A percentile compares a stretch with the other conserved stretches of the same genome.
Conservation (phyloP, 2,329 filamentous ascomycete species). For the Gliomastix tumulicola region DNA sequence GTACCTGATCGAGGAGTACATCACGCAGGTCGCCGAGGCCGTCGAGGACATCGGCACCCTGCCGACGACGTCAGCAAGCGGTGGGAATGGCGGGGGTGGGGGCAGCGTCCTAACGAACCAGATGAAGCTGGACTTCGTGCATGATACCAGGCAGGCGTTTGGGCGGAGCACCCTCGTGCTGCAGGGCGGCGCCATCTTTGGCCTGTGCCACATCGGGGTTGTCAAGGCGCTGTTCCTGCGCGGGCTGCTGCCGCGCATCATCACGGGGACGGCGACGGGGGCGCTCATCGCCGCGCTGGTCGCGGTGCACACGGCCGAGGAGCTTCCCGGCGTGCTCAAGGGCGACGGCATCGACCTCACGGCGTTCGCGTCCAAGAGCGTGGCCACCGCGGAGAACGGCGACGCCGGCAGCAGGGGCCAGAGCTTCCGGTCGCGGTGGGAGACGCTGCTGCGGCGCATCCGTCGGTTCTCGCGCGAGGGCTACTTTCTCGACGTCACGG, state of each 20-base stretch:
- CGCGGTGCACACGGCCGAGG: constrained; percentile 79
- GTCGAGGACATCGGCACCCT: constrained; percentile 68
- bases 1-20: constrained; percentile 83
- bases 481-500: constrained; percentile 75
- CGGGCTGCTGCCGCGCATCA: constrained; percentile 78
- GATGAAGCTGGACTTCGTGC: constrained; percentile 77
- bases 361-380: constrained; percentile 54
- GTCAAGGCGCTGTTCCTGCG: constrained; percentile 80
- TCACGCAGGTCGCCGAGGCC: constrained; percentile 74
- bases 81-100: constrained; percentile 6
- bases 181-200: constrained; percentile 88
- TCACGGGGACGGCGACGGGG: constrained; percentile 85
- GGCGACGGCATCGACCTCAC: constrained; percentile 77
- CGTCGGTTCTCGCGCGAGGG: constrained; percentile 67
- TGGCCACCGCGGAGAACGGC: constrained; percentile 15
- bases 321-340: constrained; percentile 68
- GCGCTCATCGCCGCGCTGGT: constrained; percentile 86
- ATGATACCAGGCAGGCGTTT: constrained; percentile 83
- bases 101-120: constrained; percentile 53
- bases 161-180: constrained; percentile 79
- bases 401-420: constrained; percentile 24
- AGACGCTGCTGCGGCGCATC: constrained; percentile 59
- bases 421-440: constrained; percentile 34
- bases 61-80: constrained; percentile 35
- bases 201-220: constrained; percentile 82